Percentiles rank a stretch among this genome's conserved stretches.
Conservation (phyloP, 306 rosid species). For the Purshia tridentata region DNA sequence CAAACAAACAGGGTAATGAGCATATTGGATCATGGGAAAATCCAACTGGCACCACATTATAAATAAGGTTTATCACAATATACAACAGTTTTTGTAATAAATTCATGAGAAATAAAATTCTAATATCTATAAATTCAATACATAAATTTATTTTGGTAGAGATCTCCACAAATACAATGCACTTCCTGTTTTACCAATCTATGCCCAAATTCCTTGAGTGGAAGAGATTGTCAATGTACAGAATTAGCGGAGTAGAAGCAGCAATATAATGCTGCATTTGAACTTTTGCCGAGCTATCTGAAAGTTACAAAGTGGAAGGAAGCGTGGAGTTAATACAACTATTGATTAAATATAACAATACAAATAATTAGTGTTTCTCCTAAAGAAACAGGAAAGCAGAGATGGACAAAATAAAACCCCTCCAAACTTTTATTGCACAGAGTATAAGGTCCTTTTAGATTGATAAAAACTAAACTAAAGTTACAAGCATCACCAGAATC, state of each 20-base stretch:
- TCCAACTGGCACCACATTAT: neutral
- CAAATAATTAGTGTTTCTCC: neutral
- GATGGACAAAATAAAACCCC: neutral
- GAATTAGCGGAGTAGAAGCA: conserved; percentile 59
- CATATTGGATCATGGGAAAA: neutral
- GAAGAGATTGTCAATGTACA: conserved; percentile 73
- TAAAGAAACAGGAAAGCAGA: neutral
- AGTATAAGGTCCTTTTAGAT: neutral
- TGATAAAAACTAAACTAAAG: neutral
- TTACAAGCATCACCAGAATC: neutral
- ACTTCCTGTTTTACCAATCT: conserved; percentile 59
- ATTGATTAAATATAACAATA: neutral
- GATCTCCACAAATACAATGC: neutral
- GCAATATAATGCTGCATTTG: conserved; percentile 72
- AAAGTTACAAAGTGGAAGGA: conserved; percentile 23
- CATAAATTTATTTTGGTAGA: too few species aligned
- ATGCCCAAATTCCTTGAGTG: conserved; percentile 70
- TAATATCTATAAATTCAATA: neutral
- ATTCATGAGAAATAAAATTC: neutral
- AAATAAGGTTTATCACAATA: neutral
- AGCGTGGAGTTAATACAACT: conserved; percentile 5
- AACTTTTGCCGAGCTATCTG: conserved; percentile 68
- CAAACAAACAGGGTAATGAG: neutral
- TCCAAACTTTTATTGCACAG: neutral
- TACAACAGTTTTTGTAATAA: neutral